Conservation (phyloP, 1,284 basidiomycete species). For the Cryptococcus amylolentus region DNA sequence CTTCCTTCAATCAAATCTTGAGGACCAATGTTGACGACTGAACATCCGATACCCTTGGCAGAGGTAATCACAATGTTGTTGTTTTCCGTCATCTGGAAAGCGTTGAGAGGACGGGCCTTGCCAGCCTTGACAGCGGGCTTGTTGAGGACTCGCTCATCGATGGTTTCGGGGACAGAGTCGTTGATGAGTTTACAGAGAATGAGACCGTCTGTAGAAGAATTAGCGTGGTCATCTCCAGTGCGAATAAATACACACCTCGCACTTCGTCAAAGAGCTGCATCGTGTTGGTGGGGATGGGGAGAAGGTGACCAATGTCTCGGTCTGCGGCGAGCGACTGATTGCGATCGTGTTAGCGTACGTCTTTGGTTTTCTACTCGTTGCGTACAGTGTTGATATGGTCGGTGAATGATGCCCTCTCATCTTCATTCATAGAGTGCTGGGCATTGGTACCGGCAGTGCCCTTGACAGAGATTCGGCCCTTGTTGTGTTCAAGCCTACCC, state of each 20-base stretch:
- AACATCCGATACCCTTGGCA: conserved; percentile 95
- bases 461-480: conserved; percentile 88
- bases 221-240: background rate
- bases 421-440: conserved; percentile 97
- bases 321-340: conserved; percentile 84
- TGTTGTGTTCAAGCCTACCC: conserved; percentile 62
- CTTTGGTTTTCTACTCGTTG: background rate
- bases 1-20: conserved; percentile 87
- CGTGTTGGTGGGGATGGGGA: conserved; percentile 94
- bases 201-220: conserved; percentile 65
- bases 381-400: conserved; percentile 90
- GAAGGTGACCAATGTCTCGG: conserved; percentile 71
- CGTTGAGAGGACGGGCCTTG: conserved; percentile 65
- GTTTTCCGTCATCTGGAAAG: conserved; percentile 99
- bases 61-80: conserved; percentile 99
- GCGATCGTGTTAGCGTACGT: background rate
- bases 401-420: conserved; percentile 92
- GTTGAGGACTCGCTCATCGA: conserved; percentile 97
- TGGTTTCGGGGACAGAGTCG: conserved; percentile 97
- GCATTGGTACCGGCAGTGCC: conserved; percentile 88
- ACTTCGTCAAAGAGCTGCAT: conserved; percentile 99
- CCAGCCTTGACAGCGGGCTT: conserved; percentile 68
- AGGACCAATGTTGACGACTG: conserved; percentile 96
- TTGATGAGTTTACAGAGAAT: conserved; percentile 98
- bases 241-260: conserved; percentile 52